Evolutionary conservation across 139 green algal genomes (phyloP), one percentile per base, ranked within the genome.

Genomic region (Haematococcus sp.): DNA sequence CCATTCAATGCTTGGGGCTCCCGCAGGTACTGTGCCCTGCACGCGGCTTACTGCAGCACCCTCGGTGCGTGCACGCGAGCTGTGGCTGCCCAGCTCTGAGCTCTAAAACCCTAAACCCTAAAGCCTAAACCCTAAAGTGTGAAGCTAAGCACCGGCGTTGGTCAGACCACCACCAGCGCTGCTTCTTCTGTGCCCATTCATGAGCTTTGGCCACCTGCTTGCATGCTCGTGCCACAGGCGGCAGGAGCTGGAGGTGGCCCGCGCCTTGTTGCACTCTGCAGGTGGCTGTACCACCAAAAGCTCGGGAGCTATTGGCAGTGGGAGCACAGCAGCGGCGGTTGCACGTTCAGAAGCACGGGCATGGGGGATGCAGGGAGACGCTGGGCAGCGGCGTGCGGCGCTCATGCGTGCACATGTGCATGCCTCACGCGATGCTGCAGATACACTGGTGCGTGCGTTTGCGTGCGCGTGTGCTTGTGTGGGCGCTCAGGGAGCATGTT

Each of bases 341-440:
- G 58, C 58, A 40, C n/a, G n/a, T 22, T 33, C 58, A 22, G 58
- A 65, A 11, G 58, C 58, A 28, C 23, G 58, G 2, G 28, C n/a
- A 28, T 65, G 58, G 58, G 58, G 58, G 23, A 65, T 16, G 23
- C 58, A 65, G n/a, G 58, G 58, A n/a, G 58, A 65, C 11, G 58
- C 11, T 22, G 58, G 30, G 23, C 58, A 65, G n/a, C 23, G 58
- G 58, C 23, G 58, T 9, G 25, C 58, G 2, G 9, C 3, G 23
- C 25, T 65, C 11, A 65, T 30, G 30, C 58, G 9, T 30, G 58
- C 58, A 3, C 58, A 65, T 65, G 58, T 65, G n/a, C 58, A 34
- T 3, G 58, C 58, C 2, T 28, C 58, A 40, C 23, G 58, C 9
- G n/a, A 65, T 16, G 58, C 58, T 33, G n/a, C 58, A 4, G 58